phyloP scores from a whole-genome alignment of 2,329 filamentous ascomycete species.

The Elsinoe australis region DNA sequence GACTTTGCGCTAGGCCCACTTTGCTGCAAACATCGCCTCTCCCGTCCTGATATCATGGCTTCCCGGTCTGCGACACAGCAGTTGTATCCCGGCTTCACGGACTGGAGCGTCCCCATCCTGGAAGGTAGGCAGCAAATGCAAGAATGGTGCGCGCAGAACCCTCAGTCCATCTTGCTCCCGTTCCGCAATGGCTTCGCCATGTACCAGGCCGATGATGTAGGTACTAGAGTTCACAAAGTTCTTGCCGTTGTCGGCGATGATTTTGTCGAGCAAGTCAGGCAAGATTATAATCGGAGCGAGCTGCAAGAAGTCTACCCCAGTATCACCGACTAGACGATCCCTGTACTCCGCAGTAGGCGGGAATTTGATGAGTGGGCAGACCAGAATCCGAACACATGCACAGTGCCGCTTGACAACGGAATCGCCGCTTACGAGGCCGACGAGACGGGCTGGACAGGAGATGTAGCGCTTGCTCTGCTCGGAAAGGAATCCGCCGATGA shows the following conservation, averaged over 20 bases:
- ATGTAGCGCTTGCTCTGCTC: constrained; percentile 2
- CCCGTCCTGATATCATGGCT: background rate
- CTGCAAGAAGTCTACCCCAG: constrained; percentile 6
- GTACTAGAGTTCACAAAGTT: background rate
- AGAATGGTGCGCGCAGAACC: background rate
- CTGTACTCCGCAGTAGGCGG: constrained; percentile 1
- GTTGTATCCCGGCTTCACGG: constrained; percentile 3
- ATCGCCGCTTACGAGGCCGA: constrained; percentile 1
- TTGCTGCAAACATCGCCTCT: background rate
- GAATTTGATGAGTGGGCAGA: constrained; percentile 1
- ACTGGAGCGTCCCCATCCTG: constrained; percentile 1
- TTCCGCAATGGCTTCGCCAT: constrained; percentile 6
- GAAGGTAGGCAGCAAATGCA: background rate
- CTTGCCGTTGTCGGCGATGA: constrained; percentile 3
- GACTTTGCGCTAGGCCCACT: background rate
- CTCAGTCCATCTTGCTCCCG: background rate
- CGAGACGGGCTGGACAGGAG: background rate
- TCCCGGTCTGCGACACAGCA: background rate
- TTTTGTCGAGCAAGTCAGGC: constrained; percentile 4
- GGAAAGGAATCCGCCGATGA: background rate
- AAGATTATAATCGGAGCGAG: background rate
- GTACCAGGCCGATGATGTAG: constrained; percentile 1
- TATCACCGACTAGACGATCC: constrained; percentile 2
- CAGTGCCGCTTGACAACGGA: constrained; percentile 1
- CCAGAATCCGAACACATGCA: background rate